Evolutionary conservation across 1,284 basidiomycete species (phyloP), one percentile per base, ranked within the genome.

Genomic region (Austroboletus rostrupii): DNA sequence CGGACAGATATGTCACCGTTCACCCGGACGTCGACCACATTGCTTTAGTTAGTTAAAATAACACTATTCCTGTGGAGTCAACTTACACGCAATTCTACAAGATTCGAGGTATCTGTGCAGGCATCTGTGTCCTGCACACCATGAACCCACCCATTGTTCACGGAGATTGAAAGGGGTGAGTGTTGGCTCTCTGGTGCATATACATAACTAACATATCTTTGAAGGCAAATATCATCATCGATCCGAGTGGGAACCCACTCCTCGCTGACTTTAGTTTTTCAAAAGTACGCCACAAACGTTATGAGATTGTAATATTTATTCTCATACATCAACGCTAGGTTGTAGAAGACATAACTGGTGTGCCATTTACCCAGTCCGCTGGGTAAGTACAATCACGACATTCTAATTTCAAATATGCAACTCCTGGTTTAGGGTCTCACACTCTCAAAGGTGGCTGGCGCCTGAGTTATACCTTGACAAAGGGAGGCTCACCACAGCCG

Each of bases 221-320:
- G 51, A 45, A 82, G 80, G 69, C 69, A 28, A 83, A 80, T 53
- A 72, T 83, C 17, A 69, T 79, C 26, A 74, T 83, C 26, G 64
- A 77, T 56, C 60, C 66, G 16, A 49, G 60, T 32, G 77, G 79
- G 0, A 63, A 70, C 17, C 78, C 81, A 19, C 66, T 79, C 14
- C 65, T 83, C 20, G 73, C 81, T 5, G 80, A 83, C 56, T 83
- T 81, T 58, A 80, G 81, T 14, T 68, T 83, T 39, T 77, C 79
- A 16, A 72, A 75, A 61, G 77, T 77, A 49, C 29, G 61, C 45
- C 11, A 14, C 20, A 19, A 32, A 23, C 37, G 36, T 40, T 21
- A 11, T 26, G 45, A 45, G 1, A 40, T 7, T 28, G 4, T 26
- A 12, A 48, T 11, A 12, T 17, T 14, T 16, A 6, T 48, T 32